Percentiles rank a stretch among this genome's conserved stretches.
Conservation (phyloP, 164 flowering plant genomes). For the Nelumbo lutea region DNA sequence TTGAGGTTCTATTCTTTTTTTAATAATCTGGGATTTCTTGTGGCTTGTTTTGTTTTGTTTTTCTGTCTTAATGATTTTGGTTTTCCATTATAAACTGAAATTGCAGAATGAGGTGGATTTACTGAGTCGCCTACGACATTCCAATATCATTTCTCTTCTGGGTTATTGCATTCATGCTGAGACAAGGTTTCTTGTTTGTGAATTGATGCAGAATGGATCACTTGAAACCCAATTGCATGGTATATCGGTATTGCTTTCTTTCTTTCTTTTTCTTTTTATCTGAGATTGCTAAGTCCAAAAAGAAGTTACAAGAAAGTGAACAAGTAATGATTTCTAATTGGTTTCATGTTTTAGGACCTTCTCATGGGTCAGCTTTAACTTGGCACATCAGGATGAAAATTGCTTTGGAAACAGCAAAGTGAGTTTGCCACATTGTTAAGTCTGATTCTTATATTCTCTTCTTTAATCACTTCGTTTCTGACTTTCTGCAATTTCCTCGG, state of each 20-base stretch:
- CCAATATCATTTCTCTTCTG: slow-evolving; percentile 65
- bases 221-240: slow-evolving; percentile 81
- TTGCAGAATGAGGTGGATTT: slow-evolving; percentile 83
- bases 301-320: neutral
- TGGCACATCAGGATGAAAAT: slow-evolving; percentile 91
- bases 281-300: neutral
- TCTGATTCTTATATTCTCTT: no score
- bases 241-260: slow-evolving; percentile 18
- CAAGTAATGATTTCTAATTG: neutral
- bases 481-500: neutral
- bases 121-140: slow-evolving; percentile 67
- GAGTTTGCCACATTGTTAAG: slow-evolving; percentile 5
- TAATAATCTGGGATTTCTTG: neutral
- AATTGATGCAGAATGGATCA: slow-evolving; percentile 90
- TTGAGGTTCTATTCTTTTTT: slow-evolving; percentile 44
- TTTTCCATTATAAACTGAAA: neutral
- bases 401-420: slow-evolving; percentile 96
- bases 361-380: slow-evolving; percentile 63
- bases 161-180: slow-evolving; percentile 62
- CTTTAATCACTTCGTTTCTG: neutral
- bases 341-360: slow-evolving; percentile 49
- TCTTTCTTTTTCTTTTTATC: neutral
- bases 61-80: neutral
- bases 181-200: slow-evolving; percentile 66
- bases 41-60: neutral